Evolutionary conservation across 306 rosid genomes (phyloP), one percentile per base, ranked within the genome.

Genomic region (Prunus padus): DNA sequence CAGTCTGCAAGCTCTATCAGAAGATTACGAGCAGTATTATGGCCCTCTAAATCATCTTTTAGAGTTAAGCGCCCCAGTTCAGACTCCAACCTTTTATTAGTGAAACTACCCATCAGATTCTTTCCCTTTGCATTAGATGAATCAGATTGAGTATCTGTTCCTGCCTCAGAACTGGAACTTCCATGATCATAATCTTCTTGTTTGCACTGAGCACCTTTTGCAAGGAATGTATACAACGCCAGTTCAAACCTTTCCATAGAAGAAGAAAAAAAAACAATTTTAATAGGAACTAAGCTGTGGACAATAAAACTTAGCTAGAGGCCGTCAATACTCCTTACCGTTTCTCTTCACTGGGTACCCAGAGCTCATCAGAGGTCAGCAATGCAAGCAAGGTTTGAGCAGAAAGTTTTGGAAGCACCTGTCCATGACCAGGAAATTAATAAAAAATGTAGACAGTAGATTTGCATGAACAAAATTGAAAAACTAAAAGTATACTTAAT

Each of bases 381-480:
- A 95, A 82, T 59, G 91, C 87, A 89, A 92, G 89, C 79, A 92
- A 83, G 44, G 99, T 95, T 80, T 89, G 97, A 71, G 96, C 82
- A 10, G 97, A 95, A 88, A 95, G 97, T 82, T 90, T 95, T 47
- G 97, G 91, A 81, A 92, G 93, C 85, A 92, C 97, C 99, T 95
- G 84, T 61, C 22, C 68, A 71, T 25, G 71, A 46, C 14, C 68
- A 71, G 18, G 67, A 65, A 11, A 73, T 54, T 47, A 18, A 31
- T 37, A 72, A 55, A 64, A 65, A 76, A 54, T 28, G 37, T 19
- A 74, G 66, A 42, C 16, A 70, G 44, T 16, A 64, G 22, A 31
- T 67, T 50, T 37, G 66, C 71, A 68, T 45, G 14, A 71, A 63
- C 66, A 51, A 61, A 51, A 22, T 28, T 30, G 28, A 11, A 57